Evolutionary conservation across 2,329 filamentous ascomycete genomes (phyloP).

Genomic region (Podosphaera xanthii): DNA sequence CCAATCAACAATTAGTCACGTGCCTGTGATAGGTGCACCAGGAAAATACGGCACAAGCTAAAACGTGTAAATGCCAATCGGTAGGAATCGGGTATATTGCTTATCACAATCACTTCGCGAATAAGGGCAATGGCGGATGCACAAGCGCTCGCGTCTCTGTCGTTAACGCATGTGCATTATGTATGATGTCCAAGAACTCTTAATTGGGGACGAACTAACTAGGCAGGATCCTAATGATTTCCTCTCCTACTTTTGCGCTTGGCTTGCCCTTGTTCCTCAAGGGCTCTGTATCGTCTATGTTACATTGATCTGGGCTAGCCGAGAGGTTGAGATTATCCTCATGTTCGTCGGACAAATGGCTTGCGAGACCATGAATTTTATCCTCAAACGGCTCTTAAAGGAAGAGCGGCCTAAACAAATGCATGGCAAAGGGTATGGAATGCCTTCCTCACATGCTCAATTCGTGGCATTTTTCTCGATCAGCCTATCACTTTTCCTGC

Average conservation of each 20-base stretch:
- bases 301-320: conserved; percentile 72
- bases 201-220: neutral
- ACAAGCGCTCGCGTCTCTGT: conserved; percentile 59
- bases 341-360: conserved; percentile 82
- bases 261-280: conserved; percentile 83
- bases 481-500: conserved; percentile 62
- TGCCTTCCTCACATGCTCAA: conserved; percentile 89
- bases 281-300: conserved; percentile 76
- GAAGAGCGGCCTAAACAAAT: conserved; percentile 68
- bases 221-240: conserved; percentile 61
- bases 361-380: conserved; percentile 80
- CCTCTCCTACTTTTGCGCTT: conserved; percentile 72
- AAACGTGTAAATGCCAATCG: neutral
- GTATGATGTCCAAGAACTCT: conserved; percentile 26
- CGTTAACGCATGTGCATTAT: conserved; percentile 90
- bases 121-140: conserved; percentile 17
- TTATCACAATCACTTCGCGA: neutral
- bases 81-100: neutral
- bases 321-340: conserved; percentile 70
- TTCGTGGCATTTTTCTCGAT: conserved; percentile 84
- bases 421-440: conserved; percentile 86
- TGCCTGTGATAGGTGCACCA: too few relatives aligned
- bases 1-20: too few relatives aligned
- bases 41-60: neutral
- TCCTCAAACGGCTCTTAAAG: conserved; percentile 73